A percentile compares a stretch with the other conserved stretches of the same genome.
Evolutionary conservation across 768 basidiomycete species (phyloP).

Genomic region (Leccinum variicolor): DNA sequence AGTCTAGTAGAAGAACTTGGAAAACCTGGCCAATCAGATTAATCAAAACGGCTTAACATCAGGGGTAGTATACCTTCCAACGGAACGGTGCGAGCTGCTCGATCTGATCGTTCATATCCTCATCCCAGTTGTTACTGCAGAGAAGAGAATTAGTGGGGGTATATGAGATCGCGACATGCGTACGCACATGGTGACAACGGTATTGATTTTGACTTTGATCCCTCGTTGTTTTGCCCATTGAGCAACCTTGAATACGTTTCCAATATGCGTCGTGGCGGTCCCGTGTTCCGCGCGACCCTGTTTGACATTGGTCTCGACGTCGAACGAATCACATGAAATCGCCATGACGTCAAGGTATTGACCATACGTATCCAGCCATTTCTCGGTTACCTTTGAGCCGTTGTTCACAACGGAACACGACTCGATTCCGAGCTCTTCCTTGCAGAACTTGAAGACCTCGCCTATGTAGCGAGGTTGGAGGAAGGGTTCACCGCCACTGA

Average conservation of each 20-base stretch:
- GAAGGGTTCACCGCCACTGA: slow-evolving; percentile 38
- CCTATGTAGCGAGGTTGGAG: slow-evolving; percentile 37
- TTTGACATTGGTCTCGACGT: slow-evolving; percentile 32
- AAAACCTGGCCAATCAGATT: slow-evolving; percentile 26
- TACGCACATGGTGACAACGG: slow-evolving; percentile 30
- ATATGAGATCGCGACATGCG: not conserved
- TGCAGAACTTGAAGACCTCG: slow-evolving; percentile 36
- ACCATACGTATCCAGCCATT: slow-evolving; percentile 39
- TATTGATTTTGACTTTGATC: slow-evolving; percentile 38
- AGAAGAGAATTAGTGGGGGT: not conserved
- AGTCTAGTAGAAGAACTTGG: slow-evolving; percentile 35
- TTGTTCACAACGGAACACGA: slow-evolving; percentile 35
- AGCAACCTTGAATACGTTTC: slow-evolving; percentile 33
- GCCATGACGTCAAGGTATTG: slow-evolving; percentile 40
- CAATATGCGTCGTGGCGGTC: slow-evolving; percentile 29
- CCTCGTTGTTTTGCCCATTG: slow-evolving; percentile 34
- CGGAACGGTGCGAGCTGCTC: slow-evolving; percentile 32
- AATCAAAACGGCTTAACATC: not conserved
- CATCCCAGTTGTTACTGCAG: slow-evolving; percentile 36
- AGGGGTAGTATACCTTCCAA: slow-evolving; percentile 33
- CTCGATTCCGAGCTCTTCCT: slow-evolving; percentile 35
- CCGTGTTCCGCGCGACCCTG: slow-evolving; percentile 34
- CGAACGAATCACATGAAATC: slow-evolving; percentile 41
- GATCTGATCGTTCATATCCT: slow-evolving; percentile 40
- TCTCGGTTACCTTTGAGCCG: slow-evolving; percentile 41